Evolutionary conservation across 2,329 filamentous ascomycete genomes (phyloP), one percentile per base, ranked within the genome.

Genomic region (Trichophaea hybrida): DNA sequence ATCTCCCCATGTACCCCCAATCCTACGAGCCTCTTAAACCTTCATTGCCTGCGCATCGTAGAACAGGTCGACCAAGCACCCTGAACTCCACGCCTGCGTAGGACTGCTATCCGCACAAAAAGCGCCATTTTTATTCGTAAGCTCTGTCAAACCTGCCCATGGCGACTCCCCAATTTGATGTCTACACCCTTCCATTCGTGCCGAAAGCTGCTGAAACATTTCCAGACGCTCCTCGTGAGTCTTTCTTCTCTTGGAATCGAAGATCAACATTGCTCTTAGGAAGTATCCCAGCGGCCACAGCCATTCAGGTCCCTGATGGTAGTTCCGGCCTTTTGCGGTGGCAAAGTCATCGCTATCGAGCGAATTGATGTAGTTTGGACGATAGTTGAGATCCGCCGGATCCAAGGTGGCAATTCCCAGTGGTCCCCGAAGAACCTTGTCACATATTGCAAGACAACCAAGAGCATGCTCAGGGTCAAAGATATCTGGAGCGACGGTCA

Each of bases 301-400:
- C 93, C 93, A 98, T 72, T 98, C 93, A 0, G 93, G 94, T 4
- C 93, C 93, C 72, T 97, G 91, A 72, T 98, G 93, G 74, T 98
- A 98, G 73, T 97, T 98, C 59, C 93, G 80, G 54, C 93, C 93
- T 73, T 97, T 97, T 67, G 86, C 83, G 0, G 91, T 97, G 8
- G 87, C 81, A 69, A 96, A 97, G 72, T 97, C 87, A 10, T 81
- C 82, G 61, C 44, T 34, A 55, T 43, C n/a, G 15, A 50, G 24
- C 33, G 38, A 53, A 34, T 50, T 31, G 58, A 44, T 35, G 75
- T 98, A 98, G 75, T 93, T 88, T 0, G 90, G 90, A 2, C 87
- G 82, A 74, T 98, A 98, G 74, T 98, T 95, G 58, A 89, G 77
- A 71, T 98, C 94, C 1, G 79, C 80, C 0, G 93, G 93, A 69